Base-by-base conservation (phyloP, 176 grass and related monocot genomes). In the Raddia guianensis region DNA sequence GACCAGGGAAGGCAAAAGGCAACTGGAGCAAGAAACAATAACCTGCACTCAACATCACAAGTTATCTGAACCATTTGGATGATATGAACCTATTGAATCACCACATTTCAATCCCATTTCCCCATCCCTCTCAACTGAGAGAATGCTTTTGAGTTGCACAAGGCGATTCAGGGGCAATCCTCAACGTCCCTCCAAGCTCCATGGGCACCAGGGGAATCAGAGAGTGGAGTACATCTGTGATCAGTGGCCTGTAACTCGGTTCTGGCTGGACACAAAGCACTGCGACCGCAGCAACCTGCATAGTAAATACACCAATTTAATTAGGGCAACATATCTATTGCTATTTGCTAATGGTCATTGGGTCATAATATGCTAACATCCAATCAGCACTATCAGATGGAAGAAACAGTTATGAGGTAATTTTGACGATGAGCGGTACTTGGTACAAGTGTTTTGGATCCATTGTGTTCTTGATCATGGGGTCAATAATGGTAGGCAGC, bases 371-470 rank as follows among this genome's bases (percentile, higher is more conserved):
- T 27, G 27, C 27, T 27, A 27, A 27, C 27, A 27, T 27, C 27
- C 27, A 27, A 27, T 27, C 27, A 27, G 27, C 27, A 27, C 27
- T 27, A 27, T 27, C 27, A 27, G 27, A 27, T 48, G 12, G 44
- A 66, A 75, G 19, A 74, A 37, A 45, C 2, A 33, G 15, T 62
- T 12, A 13, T 74, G n/a, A 67, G 12, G 16, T 35, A 52, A 43
- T n/a, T 66, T 74, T 8, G 5, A 68, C 60, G 48, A 46, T 45
- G 49, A 62, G 19, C 18, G 37, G 40, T 87, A 99, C 97, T 86
- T 99, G 97, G 72, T 99, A 99, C 53, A 99, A 73, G 81, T 99
- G 97, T 77, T 99, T 99, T 70, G 85, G 87, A 77, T 96, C 93
- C 93, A 99, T 99, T 49, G 83, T 91, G 60, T 93, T 91, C 80